Conservation (phyloP, 805 yeast species). For the Myxozyma geophila region DNA sequence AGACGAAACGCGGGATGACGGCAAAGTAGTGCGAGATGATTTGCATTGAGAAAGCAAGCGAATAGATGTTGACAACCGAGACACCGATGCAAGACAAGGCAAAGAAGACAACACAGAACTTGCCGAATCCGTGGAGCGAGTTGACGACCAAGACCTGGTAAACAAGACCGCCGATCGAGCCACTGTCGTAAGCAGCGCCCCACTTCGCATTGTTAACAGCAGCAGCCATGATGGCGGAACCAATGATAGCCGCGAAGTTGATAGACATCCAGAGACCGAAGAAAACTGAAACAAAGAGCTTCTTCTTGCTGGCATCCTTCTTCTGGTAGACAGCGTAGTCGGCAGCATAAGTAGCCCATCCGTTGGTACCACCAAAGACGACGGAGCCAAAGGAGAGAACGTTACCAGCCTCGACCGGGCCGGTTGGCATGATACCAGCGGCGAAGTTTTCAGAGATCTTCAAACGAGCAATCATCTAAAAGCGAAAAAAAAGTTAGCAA, state of each 20-base stretch:
- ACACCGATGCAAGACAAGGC: slow-evolving; percentile 88
- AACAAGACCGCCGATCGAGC: slow-evolving; percentile 80
- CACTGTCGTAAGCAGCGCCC: slow-evolving; percentile 54
- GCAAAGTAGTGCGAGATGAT: slow-evolving; percentile 76
- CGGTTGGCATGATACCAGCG: slow-evolving; percentile 58
- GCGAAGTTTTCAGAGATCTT: slow-evolving; percentile 67
- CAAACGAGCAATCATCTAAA: slow-evolving; percentile 56
- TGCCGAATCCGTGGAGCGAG: slow-evolving; percentile 86
- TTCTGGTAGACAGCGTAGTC: slow-evolving; percentile 92
- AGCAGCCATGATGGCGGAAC: slow-evolving; percentile 85
- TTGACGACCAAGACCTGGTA: slow-evolving; percentile 77
- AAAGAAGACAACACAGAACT: slow-evolving; percentile 82
- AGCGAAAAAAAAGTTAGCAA: background rate
- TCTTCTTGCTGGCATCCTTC: slow-evolving; percentile 59
- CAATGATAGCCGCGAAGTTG: slow-evolving; percentile 73
- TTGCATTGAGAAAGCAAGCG: slow-evolving; percentile 85
- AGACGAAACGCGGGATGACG: slow-evolving; percentile 76
- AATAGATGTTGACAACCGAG: slow-evolving; percentile 93
- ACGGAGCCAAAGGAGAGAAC: slow-evolving; percentile 84
- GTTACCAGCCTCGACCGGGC: slow-evolving; percentile 71
- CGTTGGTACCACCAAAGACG: slow-evolving; percentile 85
- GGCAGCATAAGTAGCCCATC: slow-evolving; percentile 92
- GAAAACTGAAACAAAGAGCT: slow-evolving; percentile 66
- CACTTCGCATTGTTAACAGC: slow-evolving; percentile 53
- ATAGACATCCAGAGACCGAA: slow-evolving; percentile 71